Evolutionary conservation across 352 stramenopile species (phyloP).

Genomic region (Thalassiosira mediterranea): DNA sequence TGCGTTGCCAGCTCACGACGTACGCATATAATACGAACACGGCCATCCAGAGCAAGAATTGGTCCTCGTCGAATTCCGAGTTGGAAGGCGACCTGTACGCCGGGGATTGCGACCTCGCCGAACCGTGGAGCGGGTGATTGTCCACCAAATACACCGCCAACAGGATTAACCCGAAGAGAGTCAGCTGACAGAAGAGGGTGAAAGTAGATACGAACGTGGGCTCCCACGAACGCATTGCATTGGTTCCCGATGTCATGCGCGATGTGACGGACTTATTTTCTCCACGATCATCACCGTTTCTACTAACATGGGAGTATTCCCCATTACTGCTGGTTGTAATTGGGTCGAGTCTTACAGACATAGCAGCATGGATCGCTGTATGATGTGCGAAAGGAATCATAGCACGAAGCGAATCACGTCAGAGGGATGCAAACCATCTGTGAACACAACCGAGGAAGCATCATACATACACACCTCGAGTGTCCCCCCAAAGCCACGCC

Average conservation of each 20-base stretch:
- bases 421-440: too few species aligned
- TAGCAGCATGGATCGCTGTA: too few species aligned
- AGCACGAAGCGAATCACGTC: too few species aligned
- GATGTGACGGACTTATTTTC: not conserved
- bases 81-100: conserved; percentile 37
- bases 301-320: too few species aligned
- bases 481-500: conserved; percentile 35
- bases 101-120: not conserved
- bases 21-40: conserved; percentile 73
- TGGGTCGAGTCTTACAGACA: too few species aligned
- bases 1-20: conserved; percentile 34
- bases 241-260: not conserved
- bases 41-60: conserved; percentile 67
- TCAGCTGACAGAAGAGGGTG: conserved; percentile 48
- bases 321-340: too few species aligned
- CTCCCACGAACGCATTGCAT: conserved; percentile 22
- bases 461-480: too few species aligned
- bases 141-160: conserved; percentile 75
- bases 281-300: not conserved
- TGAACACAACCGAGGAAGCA: too few species aligned
- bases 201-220: conserved; percentile 43
- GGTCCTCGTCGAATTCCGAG: conserved; percentile 72
- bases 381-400: too few species aligned
- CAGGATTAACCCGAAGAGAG: conserved; percentile 61
- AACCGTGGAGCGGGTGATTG: conserved; percentile 54